phyloP scores from a whole-genome alignment of 2,329 filamentous ascomycete species.

The Aspergillus pseudotamarii region DNA sequence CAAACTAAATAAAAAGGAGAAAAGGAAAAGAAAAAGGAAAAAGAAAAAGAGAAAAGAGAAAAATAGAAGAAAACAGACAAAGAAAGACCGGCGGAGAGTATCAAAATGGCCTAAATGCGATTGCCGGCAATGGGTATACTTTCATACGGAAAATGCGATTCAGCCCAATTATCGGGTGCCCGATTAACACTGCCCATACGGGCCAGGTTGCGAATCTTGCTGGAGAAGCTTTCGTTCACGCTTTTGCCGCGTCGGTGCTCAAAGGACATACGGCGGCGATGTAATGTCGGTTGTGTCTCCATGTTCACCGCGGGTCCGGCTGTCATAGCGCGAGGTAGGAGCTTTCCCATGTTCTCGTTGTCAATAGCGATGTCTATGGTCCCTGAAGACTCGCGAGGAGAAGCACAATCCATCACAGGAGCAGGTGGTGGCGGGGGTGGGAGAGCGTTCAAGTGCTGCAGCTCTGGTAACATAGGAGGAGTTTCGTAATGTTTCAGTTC shows the following conservation, averaged over 20 bases:
- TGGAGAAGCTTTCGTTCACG: constrained; percentile 60
- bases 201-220: constrained; percentile 56
- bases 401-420: constrained; percentile 24
- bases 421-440: constrained; percentile 52
- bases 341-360: constrained; percentile 38
- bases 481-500: constrained; percentile 22
- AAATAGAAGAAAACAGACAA: not conserved
- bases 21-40: not conserved
- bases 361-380: constrained; percentile 47
- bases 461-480: constrained; percentile 60
- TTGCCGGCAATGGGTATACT: constrained; percentile 23
- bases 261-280: constrained; percentile 46
- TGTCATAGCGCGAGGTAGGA: constrained; percentile 41
- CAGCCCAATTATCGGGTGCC: constrained; percentile 37
- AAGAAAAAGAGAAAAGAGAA: not conserved
- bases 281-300: constrained; percentile 29
- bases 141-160: constrained; percentile 31
- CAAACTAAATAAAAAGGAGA: constrained; percentile 6
- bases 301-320: constrained; percentile 34
- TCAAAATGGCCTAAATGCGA: constrained; percentile 16
- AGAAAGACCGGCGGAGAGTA: not conserved
- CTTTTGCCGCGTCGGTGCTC: constrained; percentile 57
- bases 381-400: constrained; percentile 39
- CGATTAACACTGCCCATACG: constrained; percentile 58
- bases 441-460: constrained; percentile 63